Conservation (phyloP, 1,284 basidiomycete species). For the Leccinum subatratum region DNA sequence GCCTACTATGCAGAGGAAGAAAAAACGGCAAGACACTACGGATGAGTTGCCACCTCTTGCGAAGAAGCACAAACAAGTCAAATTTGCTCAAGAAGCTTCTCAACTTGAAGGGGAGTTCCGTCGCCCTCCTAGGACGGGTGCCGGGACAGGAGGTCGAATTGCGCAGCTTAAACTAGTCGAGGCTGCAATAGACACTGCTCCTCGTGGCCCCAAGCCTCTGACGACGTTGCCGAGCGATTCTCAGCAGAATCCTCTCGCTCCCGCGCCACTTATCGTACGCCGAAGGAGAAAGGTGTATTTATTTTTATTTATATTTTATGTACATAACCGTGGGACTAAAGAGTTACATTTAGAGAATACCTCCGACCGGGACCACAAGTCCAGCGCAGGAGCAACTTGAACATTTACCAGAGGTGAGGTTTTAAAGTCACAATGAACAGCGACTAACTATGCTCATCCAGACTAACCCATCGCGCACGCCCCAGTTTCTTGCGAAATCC, state of each 20-base stretch:
- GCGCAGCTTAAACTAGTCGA: not conserved
- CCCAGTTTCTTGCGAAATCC: not conserved
- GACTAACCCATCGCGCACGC: not conserved
- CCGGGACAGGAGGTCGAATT: not conserved
- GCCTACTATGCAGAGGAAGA: not conserved
- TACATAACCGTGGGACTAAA: not conserved
- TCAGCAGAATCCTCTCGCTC: not conserved
- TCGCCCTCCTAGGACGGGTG: not conserved
- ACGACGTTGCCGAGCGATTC: not conserved
- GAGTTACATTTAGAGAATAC: not conserved
- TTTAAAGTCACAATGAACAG: not conserved
- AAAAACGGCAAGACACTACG: not conserved
- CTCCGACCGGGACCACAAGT: not conserved
- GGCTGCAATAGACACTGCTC: not conserved
- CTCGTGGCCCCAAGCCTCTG: not conserved
- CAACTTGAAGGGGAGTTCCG: not conserved
- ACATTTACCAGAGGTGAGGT: not conserved
- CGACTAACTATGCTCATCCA: not conserved
- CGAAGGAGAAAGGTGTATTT: not conserved
- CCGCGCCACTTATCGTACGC: not conserved
- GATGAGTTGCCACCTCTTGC: not conserved
- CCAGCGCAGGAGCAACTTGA: not conserved
- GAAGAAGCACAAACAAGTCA: not conserved
- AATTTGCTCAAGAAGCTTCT: not conserved
- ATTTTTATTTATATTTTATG: not conserved